A percentile compares a stretch with the other conserved stretches of the same genome.
These are phyloP conservation scores for Lentinula sp. DNA, from an alignment of 768 basidiomycete species.

Conservation along the genomic window DNA sequence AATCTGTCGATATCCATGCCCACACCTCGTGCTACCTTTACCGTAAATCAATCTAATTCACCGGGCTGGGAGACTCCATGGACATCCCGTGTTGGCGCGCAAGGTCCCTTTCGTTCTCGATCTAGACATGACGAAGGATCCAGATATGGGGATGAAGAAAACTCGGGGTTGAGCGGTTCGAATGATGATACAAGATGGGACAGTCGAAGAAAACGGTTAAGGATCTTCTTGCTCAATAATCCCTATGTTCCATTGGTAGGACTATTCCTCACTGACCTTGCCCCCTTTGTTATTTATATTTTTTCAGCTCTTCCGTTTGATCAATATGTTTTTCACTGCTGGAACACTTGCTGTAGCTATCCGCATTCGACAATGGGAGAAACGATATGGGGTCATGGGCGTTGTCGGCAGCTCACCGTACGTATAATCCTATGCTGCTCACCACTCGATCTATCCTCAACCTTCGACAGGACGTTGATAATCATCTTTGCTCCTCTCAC, in stretches of 20 bases:
- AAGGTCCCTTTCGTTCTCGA: slow-evolving; percentile 27
- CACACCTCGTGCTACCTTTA: slow-evolving; percentile 34
- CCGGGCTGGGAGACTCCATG: slow-evolving; percentile 69
- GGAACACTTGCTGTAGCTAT: slow-evolving; percentile 77
- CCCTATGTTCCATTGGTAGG: slow-evolving; percentile 74
- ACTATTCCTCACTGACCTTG: slow-evolving; percentile 7
- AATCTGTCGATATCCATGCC: slow-evolving; percentile 28
- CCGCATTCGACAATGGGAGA: slow-evolving; percentile 59
- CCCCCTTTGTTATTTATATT: slow-evolving; percentile 8
- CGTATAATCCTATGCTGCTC: slow-evolving; percentile 18
- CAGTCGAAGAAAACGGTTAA: slow-evolving; percentile 40
- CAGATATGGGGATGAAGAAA: slow-evolving; percentile 16
- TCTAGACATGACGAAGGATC: slow-evolving; percentile 22
- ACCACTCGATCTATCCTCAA: neutral
- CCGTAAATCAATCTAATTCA: slow-evolving; percentile 47
- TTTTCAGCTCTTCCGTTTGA: slow-evolving; percentile 70
- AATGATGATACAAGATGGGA: slow-evolving; percentile 21
- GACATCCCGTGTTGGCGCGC: slow-evolving; percentile 40
- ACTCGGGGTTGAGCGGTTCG: slow-evolving; percentile 15
- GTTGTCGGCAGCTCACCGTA: slow-evolving; percentile 80
- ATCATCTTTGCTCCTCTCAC: slow-evolving; percentile 84
- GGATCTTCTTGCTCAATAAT: slow-evolving; percentile 67
- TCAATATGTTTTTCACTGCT: slow-evolving; percentile 79
- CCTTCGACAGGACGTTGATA: slow-evolving; percentile 54
- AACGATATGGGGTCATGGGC: slow-evolving; percentile 46